Base-by-base conservation (phyloP, 805 yeast species). In the Myxozyma neglecta region DNA sequence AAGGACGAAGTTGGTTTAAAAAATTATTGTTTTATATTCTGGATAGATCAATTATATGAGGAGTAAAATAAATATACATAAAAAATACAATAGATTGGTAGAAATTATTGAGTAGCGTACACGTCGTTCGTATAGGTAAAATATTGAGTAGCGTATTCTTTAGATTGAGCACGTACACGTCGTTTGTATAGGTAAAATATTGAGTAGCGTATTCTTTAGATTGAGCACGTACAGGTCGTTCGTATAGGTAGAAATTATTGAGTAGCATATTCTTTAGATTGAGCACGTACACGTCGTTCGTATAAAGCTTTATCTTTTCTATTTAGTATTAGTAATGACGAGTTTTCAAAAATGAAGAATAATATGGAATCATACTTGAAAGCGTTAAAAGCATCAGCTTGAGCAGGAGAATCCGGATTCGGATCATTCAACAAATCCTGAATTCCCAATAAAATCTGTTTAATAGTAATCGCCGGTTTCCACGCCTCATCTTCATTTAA, bases 321-420 rank as follows among this genome's bases (percentile, higher is more conserved):
- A 71, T 42, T 42, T n/a, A 20, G n/a, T n/a, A n/a, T n/a, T n/a
- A n/a, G n/a, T n/a, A n/a, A n/a, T n/a, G n/a, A n/a, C n/a, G n/a
- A n/a, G n/a, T n/a, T n/a, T n/a, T n/a, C n/a, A n/a, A n/a, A n/a
- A n/a, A n/a, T 34, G 20, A 46, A 9, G 29, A 9, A 20, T 16
- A 7, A 46, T 14, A 6, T 14, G 13, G 47, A 34, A 18, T 29
- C 63, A 11, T 53, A 61, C 65, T 61, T 67, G 59, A 69, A 70
- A 0, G 93, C 90, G 74, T 87, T 87, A 90, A 92, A 94, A 1
- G 99, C 98, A 2, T 96, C 96, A 68, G 90, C 94, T 76, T 94
- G 99, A 0, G 99, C 99, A 1, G 99, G 99, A 0, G 97, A 91
- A 64, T 86, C 86, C 24, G 96, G 96, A 72, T 94, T 94, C 42